Conservation (phyloP, 441 rosid genomes). For the Sinapis alba region DNA sequence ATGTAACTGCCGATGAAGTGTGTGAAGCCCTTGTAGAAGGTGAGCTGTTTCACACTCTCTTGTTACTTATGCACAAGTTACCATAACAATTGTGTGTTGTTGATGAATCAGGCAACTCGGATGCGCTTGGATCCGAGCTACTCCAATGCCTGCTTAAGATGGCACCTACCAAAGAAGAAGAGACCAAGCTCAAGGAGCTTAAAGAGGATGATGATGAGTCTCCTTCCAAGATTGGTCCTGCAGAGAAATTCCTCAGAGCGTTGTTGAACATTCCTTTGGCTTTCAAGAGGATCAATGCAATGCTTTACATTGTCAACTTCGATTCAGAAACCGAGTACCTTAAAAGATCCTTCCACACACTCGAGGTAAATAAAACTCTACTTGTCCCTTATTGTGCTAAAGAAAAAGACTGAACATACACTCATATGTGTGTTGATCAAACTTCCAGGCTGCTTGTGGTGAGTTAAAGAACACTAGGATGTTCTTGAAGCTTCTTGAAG, state of each 20-base stretch:
- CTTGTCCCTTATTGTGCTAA: neutral
- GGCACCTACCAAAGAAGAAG: slow-evolving; percentile 91
- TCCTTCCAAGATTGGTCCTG: slow-evolving; percentile 75
- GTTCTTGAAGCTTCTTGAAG: slow-evolving; percentile 87
- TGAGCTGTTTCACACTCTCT: slow-evolving; percentile 30
- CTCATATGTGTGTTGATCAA: neutral
- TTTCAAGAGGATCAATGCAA: slow-evolving; percentile 79
- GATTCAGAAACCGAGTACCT: slow-evolving; percentile 85
- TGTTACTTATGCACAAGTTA: neutral
- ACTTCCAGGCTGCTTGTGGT: slow-evolving; percentile 65
- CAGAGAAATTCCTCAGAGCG: slow-evolving; percentile 86
- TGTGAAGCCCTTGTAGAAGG: slow-evolving; percentile 89
- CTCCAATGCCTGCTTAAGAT: slow-evolving; percentile 86
- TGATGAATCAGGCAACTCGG: slow-evolving; percentile 64
- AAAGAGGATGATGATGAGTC: slow-evolving; percentile 54
- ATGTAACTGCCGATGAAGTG: slow-evolving; percentile 85
- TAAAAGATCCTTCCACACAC: slow-evolving; percentile 64
- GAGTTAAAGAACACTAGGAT: slow-evolving; percentile 74
- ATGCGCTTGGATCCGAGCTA: slow-evolving; percentile 82
- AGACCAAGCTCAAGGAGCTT: slow-evolving; percentile 68
- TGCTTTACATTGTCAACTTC: slow-evolving; percentile 85
- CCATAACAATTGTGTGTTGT: slow-evolving; percentile 3
- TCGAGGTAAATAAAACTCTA: slow-evolving; percentile 53
- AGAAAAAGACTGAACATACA: neutral
- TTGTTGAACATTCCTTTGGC: slow-evolving; percentile 81